These are phyloP conservation scores for Schizophyllum amplum DNA, from an alignment of 1,284 basidiomycete genomes.

Conservation along the genomic window DNA sequence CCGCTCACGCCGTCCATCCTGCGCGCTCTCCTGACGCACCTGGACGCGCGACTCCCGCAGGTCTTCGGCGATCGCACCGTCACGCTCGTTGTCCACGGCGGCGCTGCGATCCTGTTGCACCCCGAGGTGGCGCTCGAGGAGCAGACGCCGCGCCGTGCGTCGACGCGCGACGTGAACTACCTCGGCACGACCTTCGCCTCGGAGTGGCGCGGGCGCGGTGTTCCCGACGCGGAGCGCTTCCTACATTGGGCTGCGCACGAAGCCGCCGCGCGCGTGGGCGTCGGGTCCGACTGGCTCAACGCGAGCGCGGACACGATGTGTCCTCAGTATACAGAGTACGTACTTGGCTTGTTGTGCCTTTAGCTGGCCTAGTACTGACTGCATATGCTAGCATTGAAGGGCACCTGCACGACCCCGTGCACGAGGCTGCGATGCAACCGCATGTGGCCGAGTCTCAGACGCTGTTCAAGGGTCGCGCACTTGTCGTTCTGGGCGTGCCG, in stretches of 20 bases:
- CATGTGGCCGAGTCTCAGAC: conserved; percentile 25
- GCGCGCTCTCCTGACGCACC: no score
- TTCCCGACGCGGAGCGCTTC: conserved; percentile 40
- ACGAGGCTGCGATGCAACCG: conserved; percentile 37
- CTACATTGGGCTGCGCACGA: conserved; percentile 46
- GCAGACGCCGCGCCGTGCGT: conserved; percentile 23
- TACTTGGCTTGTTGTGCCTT: conserved; percentile 14
- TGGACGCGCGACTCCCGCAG: no score
- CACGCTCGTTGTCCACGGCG: conserved; percentile 57
- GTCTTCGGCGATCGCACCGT: no score
- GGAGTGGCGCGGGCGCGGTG: conserved; percentile 39
- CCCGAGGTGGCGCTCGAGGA: neutral
- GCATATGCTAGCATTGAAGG: conserved; percentile 20
- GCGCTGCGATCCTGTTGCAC: conserved; percentile 49
- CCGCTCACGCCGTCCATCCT: no score
- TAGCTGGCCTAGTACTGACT: conserved; percentile 4
- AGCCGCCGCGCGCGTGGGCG: conserved; percentile 40
- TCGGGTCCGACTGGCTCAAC: conserved; percentile 70
- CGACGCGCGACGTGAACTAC: conserved; percentile 59
- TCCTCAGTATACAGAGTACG: conserved; percentile 54
- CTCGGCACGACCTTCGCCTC: conserved; percentile 47
- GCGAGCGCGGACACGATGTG: conserved; percentile 58
- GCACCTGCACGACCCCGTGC: conserved; percentile 50
- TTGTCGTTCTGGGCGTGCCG: conserved; percentile 33
- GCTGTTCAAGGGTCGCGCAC: neutral